phyloP scores from a whole-genome alignment of 1,284 basidiomycete genomes.

The Leccinum griseonigrum region DNA sequence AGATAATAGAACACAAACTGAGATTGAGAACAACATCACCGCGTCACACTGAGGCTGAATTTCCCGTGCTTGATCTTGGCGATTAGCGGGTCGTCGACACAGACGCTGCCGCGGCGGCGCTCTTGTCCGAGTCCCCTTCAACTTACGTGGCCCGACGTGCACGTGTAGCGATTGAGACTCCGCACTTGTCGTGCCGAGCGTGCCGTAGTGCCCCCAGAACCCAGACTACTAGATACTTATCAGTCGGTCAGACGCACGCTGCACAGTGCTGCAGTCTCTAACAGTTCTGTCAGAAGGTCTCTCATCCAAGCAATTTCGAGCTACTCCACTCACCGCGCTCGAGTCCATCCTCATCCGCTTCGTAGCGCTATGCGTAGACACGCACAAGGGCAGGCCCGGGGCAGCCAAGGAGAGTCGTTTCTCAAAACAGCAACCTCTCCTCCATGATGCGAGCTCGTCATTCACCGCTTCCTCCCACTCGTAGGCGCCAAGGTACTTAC shows the following conservation, averaged over 20 bases:
- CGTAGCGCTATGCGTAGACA: slow-evolving; percentile 94
- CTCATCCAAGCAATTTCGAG: slow-evolving; percentile 90
- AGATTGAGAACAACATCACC: too few relatives aligned
- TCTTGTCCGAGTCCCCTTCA: too few relatives aligned
- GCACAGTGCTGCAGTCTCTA: slow-evolving; percentile 74
- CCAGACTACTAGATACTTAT: slow-evolving; percentile 24
- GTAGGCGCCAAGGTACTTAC: slow-evolving; percentile 87
- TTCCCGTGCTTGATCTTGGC: too few relatives aligned
- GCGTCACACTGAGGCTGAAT: too few relatives aligned
- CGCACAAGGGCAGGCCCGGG: slow-evolving; percentile 77
- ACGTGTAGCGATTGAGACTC: too few relatives aligned
- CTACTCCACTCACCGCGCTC: slow-evolving; percentile 84
- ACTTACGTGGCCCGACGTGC: too few relatives aligned
- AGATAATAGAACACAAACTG: too few relatives aligned
- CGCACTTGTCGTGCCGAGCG: too few relatives aligned
- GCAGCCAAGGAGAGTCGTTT: slow-evolving; percentile 94
- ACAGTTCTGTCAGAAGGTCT: slow-evolving; percentile 73
- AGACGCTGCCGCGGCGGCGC: too few relatives aligned
- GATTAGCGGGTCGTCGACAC: too few relatives aligned
- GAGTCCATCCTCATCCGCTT: slow-evolving; percentile 96
- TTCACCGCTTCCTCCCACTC: slow-evolving; percentile 86
- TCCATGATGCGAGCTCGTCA: slow-evolving; percentile 85
- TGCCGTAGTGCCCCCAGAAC: too few relatives aligned
- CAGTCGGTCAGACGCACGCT: slow-evolving; percentile 85
- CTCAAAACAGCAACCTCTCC: slow-evolving; percentile 88